These are phyloP conservation scores for Blastobotrys ciferrii DNA, from an alignment of 1,139 yeast species.

Conservation along the genomic window DNA sequence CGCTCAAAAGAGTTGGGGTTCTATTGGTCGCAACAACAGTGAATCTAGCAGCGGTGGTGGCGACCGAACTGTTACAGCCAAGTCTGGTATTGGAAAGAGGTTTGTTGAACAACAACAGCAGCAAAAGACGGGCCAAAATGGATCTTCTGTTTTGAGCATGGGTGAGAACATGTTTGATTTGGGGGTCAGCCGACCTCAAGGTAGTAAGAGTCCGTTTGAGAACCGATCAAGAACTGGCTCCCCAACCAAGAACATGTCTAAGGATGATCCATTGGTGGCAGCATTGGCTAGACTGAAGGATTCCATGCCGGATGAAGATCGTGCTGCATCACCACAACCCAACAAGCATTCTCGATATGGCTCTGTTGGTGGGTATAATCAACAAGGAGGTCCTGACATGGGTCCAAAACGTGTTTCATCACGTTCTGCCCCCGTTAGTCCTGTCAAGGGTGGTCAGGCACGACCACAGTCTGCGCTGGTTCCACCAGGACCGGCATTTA, in stretches of 20 bases:
- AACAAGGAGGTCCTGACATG: conserved; percentile 2
- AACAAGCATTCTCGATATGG: conserved; percentile 15
- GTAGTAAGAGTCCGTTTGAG: conserved; percentile 21
- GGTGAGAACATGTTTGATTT: conserved; percentile 38
- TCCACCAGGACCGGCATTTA: conserved; percentile 36
- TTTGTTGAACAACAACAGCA: conserved; percentile 14
- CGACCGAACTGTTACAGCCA: conserved; percentile 21
- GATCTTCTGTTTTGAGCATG: conserved; percentile 29
- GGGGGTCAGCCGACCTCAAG: conserved; percentile 24
- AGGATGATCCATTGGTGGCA: conserved; percentile 51
- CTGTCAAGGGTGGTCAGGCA: conserved; percentile 16
- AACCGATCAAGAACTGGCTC: conserved; percentile 25
- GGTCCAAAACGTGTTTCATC: conserved; percentile 5
- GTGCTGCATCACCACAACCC: conserved; percentile 4
- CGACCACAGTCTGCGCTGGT: conserved; percentile 20
- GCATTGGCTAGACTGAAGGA: conserved; percentile 61
- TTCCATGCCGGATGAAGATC: conserved; percentile 9
- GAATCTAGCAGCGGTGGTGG: conserved; percentile 1
- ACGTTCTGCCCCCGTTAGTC: conserved; percentile 16
- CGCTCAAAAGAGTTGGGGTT: conserved; percentile 27
- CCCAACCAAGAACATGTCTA: conserved; percentile 27
- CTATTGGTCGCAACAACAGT: conserved; percentile 18
- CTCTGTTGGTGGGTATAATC: conserved; percentile 12
- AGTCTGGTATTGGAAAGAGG: conserved; percentile 21
- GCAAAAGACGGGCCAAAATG: conserved; percentile 5